A percentile compares a stretch with the other conserved stretches of the same genome.
These are phyloP conservation scores for Waitea zeae DNA, from an alignment of 1,284 basidiomycete genomes.

Conservation along the genomic window DNA sequence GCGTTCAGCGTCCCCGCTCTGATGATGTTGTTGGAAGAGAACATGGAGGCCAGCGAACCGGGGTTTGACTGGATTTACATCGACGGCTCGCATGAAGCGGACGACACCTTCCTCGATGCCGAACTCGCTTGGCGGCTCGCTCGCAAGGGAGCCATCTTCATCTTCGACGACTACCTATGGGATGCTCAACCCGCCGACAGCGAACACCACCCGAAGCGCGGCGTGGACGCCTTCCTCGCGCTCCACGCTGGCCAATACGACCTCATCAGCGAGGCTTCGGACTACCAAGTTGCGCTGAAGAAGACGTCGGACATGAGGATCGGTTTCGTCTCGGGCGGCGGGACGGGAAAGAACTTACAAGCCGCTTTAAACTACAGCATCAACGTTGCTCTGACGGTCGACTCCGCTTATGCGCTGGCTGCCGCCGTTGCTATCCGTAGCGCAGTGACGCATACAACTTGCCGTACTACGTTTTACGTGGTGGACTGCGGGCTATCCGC, in stretches of 20 bases:
- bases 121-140: conserved; percentile 41
- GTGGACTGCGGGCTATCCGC: conserved; percentile 25
- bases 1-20: conserved; percentile 37
- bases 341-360: conserved; percentile 4
- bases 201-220: conserved; percentile 33
- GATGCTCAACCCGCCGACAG: conserved; percentile 26
- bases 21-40: conserved; percentile 27
- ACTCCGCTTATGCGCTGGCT: conserved; percentile 27
- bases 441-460: conserved; percentile 17
- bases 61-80: conserved; percentile 45
- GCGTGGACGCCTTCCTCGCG: conserved; percentile 33
- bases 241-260: conserved; percentile 32
- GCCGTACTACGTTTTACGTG: conserved; percentile 29
- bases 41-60: conserved; percentile 15
- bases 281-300: conserved; percentile 33
- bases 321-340: conserved; percentile 21
- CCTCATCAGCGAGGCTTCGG: conserved; percentile 16
- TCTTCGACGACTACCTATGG: conserved; percentile 46
- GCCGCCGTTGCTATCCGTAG: conserved; percentile 30
- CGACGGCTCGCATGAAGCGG: conserved; percentile 39
- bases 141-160: conserved; percentile 27
- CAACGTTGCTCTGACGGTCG: conserved; percentile 25
- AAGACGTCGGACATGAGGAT: conserved; percentile 35
- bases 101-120: conserved; percentile 40
- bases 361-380: conserved; percentile 24